Evolutionary conservation across 768 basidiomycete genomes (phyloP).

Genomic region (Lentinula guzmanii): DNA sequence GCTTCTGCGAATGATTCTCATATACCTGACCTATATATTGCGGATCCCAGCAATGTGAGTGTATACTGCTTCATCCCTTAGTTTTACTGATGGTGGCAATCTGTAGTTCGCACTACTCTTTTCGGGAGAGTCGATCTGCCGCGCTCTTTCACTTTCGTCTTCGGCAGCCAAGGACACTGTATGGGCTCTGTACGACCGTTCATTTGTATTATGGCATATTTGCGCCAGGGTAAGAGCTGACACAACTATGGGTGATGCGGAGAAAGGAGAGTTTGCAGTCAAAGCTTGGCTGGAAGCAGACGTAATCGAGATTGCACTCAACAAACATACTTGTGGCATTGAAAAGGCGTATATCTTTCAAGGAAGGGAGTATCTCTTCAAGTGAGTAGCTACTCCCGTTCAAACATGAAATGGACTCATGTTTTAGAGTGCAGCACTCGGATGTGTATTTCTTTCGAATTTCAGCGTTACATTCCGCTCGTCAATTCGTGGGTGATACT

Average conservation of each 20-base stretch:
- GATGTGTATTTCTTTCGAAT: conserved; percentile 67
- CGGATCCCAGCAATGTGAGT: conserved; percentile 64
- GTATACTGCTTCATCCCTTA: neutral
- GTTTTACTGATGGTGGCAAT: neutral
- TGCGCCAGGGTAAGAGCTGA: conserved; percentile 58
- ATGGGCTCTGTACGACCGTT: conserved; percentile 70
- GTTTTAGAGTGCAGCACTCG: conserved; percentile 41
- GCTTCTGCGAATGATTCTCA: conserved; percentile 35
- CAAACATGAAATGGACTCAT: neutral
- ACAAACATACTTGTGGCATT: conserved; percentile 58
- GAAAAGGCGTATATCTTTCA: conserved; percentile 66
- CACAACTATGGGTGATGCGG: conserved; percentile 30
- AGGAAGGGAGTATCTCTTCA: conserved; percentile 71
- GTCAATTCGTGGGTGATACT: conserved; percentile 41
- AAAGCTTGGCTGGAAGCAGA: conserved; percentile 70
- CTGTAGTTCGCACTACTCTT: conserved; percentile 65
- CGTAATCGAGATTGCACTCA: conserved; percentile 54
- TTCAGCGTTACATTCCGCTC: conserved; percentile 57
- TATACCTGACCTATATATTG: conserved; percentile 46
- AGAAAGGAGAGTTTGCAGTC: conserved; percentile 58
- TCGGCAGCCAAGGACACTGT: conserved; percentile 51
- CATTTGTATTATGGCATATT: conserved; percentile 67
- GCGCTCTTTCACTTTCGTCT: conserved; percentile 27
- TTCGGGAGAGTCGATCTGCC: conserved; percentile 58
- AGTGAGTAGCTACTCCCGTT: conserved; percentile 38